Percentiles rank a stretch among this genome's conserved stretches.
phyloP scores from a whole-genome alignment of 768 basidiomycete species.

The Phlegmacium glaucopus region DNA sequence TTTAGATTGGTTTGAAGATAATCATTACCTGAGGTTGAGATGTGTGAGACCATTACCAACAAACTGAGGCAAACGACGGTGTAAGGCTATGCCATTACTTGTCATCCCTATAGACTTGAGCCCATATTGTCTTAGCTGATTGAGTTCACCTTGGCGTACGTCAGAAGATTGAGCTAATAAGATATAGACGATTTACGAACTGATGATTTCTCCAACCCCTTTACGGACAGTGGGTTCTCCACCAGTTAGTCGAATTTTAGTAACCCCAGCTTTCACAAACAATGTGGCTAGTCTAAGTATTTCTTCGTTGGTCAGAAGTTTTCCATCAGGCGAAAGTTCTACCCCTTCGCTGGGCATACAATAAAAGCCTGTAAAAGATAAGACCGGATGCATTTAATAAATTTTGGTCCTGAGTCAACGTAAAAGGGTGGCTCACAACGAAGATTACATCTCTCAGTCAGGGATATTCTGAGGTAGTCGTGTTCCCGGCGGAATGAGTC shows the following conservation, averaged over 20 bases:
- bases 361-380: constrained; percentile 66
- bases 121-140: constrained; percentile 55
- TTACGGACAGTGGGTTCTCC: constrained; percentile 86
- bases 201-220: constrained; percentile 65
- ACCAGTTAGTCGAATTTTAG: constrained; percentile 84
- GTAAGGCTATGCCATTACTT: constrained; percentile 75
- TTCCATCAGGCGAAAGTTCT: constrained; percentile 62
- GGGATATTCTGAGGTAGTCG: constrained; percentile 84
- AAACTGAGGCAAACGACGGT: constrained; percentile 66
- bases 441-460: constrained; percentile 86
- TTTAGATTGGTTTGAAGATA: not conserved
- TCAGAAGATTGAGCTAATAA: not conserved
- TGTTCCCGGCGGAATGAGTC: constrained; percentile 69
- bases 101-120: constrained; percentile 83
- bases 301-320: constrained; percentile 75
- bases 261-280: constrained; percentile 80
- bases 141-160: constrained; percentile 48
- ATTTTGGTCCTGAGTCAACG: not conserved
- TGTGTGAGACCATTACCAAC: constrained; percentile 75
- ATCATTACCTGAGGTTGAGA: constrained; percentile 55
- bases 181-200: constrained; percentile 33
- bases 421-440: constrained; percentile 49
- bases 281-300: constrained; percentile 67
- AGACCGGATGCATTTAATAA: constrained; percentile 1
- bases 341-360: constrained; percentile 87